Evolutionary conservation across 306 rosid genomes (phyloP), one percentile per base, ranked within the genome.

Genomic region (Leucaena leucocephala): DNA sequence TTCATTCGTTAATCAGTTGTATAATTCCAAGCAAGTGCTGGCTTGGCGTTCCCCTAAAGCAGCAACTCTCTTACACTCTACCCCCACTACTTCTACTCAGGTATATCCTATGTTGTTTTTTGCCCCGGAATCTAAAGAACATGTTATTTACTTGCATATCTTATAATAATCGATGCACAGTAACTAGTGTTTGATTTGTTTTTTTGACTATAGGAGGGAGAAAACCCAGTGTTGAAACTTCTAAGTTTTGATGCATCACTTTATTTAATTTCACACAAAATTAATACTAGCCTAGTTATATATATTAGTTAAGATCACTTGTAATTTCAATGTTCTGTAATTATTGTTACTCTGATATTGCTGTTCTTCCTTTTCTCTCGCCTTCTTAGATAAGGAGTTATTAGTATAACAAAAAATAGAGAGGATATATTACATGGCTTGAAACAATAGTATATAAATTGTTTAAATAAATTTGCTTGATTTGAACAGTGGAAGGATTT

Each of bases 1-100:
- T 45, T 89, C 95, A 33, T 92, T 92, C 66, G 95, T 92, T 19
- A 78, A 88, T 75, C 88, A 89, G 35, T 75, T 90, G 63, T 88
- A 87, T 81, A 80, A 79, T 74, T 80, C 93, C 58, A 83, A 57
- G 78, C 89, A 90, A 73, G 77, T 65, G 39, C 68, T 73, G 35
- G 58, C 76, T 68, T 74, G 81, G 48, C 44, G 54, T 52, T 50
- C 80, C 33, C 49, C 16, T 17, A 74, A 63, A 68, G 65, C 45
- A 68, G 65, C 45, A 19, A 62, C 74, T 58, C 40, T 73, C 33
- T 15, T 67, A 4, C 36, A 74, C 16, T 52, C 81, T 33, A 43
- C 80, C 59, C 45, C 69, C 33, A 15, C 81, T n/a, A 3, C 70
- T 72, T 77, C 90, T 43, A 83, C 50, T 85, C 95, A 92, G 97